These are phyloP conservation scores for Brassica hybrid DNA, from an alignment of 441 rosid species.

Conservation along the genomic window DNA sequence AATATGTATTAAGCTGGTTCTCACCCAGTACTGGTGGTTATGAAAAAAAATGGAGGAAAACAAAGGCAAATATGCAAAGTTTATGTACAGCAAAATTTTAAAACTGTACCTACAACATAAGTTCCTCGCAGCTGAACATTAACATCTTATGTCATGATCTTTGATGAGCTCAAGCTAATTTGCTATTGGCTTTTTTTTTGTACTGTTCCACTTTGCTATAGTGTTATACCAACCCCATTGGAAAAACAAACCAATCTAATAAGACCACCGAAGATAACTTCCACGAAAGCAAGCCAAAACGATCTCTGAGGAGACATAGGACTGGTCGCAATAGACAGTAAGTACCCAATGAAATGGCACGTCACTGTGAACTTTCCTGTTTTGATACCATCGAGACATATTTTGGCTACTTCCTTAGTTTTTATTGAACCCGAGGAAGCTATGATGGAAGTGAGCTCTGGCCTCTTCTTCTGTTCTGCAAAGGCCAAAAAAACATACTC, in stretches of 20 bases:
- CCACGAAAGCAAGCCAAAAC: slow-evolving; percentile 56
- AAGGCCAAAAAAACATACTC: not conserved
- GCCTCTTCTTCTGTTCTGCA: slow-evolving; percentile 64
- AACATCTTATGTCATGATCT: too few relatives aligned
- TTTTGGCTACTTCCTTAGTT: slow-evolving; percentile 75
- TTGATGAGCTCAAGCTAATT: not conserved
- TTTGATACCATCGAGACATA: slow-evolving; percentile 68
- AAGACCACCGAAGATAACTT: not conserved
- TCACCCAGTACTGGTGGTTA: not conserved
- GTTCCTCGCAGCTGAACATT: too few relatives aligned
- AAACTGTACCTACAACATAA: slow-evolving; percentile 39
- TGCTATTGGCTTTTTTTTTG: not conserved
- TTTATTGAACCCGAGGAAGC: slow-evolving; percentile 71
- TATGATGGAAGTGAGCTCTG: slow-evolving; percentile 62
- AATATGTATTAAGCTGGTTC: not conserved
- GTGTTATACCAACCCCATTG: slow-evolving; percentile 4
- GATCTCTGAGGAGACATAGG: slow-evolving; percentile 84
- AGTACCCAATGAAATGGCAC: slow-evolving; percentile 68
- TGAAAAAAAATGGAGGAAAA: slow-evolving; percentile 6
- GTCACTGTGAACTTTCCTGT: slow-evolving; percentile 62
- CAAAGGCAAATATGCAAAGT: slow-evolving; percentile 13
- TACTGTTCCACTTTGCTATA: not conserved
- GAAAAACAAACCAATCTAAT: not conserved
- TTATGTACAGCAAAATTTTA: slow-evolving; percentile 20
- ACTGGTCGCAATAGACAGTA: slow-evolving; percentile 61